Evolutionary conservation across 768 basidiomycete species (phyloP), one percentile per base, ranked within the genome.

Genomic region (Scleroderma citrinum): DNA sequence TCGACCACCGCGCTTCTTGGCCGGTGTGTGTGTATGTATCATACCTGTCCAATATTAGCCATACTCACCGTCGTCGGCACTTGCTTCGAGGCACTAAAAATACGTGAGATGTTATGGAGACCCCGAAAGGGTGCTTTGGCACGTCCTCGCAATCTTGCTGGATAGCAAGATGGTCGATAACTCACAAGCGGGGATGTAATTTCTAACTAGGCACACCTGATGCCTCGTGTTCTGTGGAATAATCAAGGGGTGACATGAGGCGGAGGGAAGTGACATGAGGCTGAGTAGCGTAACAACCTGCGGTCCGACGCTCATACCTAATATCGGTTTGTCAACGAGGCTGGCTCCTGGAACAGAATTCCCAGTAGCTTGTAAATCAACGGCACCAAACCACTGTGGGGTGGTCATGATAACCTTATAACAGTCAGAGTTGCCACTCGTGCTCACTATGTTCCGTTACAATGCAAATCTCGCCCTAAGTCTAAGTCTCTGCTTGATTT

Each of bases 201-300:
- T 17, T 26, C 20, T 4, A 36, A 23, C n/a, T 13, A 31, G 46
- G 43, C 23, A 26, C 34, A 23, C 26, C 44, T 29, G 26, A 29
- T 29, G 48, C 39, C 36, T 44, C 39, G 20, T 52, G 51, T 29
- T 38, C 31, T 40, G 14, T 16, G 26, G 17, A 11, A n/a, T 48
- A 36, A 39, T 35, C 46, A 17, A 14, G 40, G 51, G 40, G 17
- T 23, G 49, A 47, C 55, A 58, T 37, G 57, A 56, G 54, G 53
- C 46, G 36, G 5, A 49, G 20, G 39, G 30, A 26, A 20, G 42
- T 23, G 34, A 46, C 52, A 54, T 17, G 54, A 52, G 52, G 49
- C 37, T 41, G 34, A n/a, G 47, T 29, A 44, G 48, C 42, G 42
- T 37, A 17, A n/a, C 24, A 4, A 26, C 39, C 14, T 38, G 24